Evolutionary conservation across 2,329 filamentous ascomycete genomes (phyloP).

Genomic region (Tetracladium maxilliforme): DNA sequence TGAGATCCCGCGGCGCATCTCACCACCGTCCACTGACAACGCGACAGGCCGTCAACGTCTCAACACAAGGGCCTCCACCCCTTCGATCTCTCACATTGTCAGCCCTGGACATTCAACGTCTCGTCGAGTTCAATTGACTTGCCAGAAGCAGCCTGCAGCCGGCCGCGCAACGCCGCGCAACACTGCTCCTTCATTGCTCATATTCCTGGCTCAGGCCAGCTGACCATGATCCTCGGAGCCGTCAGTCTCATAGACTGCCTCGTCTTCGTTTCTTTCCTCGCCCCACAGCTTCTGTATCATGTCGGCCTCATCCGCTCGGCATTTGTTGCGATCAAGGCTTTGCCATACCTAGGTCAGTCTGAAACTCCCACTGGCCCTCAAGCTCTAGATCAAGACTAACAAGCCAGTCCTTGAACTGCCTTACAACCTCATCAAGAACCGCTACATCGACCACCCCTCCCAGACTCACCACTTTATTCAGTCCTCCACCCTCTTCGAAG

Average conservation of each 20-base stretch:
- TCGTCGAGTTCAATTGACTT: no score
- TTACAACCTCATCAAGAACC: constrained; percentile 38
- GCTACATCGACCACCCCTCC: constrained; percentile 29
- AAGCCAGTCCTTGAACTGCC: constrained; percentile 41
- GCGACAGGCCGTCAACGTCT: no score
- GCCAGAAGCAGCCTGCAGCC: no score
- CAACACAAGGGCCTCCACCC: no score
- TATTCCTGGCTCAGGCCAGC: no score
- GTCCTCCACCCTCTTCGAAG: constrained; percentile 59
- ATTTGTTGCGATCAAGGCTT: constrained; percentile 38
- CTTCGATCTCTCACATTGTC: no score
- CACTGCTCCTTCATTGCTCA: no score
- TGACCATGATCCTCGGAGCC: constrained; percentile 54
- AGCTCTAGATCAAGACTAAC: constrained; percentile 7
- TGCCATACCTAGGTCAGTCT: constrained; percentile 57
- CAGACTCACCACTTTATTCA: constrained; percentile 48
- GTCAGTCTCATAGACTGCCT: constrained; percentile 65
- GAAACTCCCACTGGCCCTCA: constrained; percentile 6
- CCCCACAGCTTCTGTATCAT: constrained; percentile 55
- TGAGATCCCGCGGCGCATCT: no score
- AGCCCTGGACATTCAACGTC: no score
- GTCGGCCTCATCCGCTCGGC: constrained; percentile 47
- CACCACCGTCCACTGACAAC: no score
- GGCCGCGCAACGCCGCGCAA: no score
- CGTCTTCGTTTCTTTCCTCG: constrained; percentile 55